Percentiles rank a stretch among this genome's conserved stretches.
Conservation (phyloP, 2,329 filamentous ascomycete species). For the Akanthomyces dipterigenus region DNA sequence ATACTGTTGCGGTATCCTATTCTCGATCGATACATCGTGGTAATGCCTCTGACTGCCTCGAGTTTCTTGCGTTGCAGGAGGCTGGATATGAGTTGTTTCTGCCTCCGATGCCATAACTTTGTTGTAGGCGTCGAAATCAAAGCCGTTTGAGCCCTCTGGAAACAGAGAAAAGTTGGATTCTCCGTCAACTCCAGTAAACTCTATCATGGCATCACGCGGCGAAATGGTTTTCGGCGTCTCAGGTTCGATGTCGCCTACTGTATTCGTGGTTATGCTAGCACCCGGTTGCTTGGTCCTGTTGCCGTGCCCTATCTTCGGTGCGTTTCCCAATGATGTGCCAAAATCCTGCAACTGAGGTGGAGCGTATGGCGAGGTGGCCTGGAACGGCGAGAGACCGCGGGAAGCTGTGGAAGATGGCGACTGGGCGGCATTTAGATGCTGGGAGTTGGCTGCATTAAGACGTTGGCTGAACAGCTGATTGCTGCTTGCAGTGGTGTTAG, state of each 20-base stretch:
- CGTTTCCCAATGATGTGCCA: constrained; percentile 23
- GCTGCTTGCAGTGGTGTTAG: constrained; percentile 38
- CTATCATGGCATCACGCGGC: constrained; percentile 82
- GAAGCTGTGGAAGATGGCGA: constrained; percentile 41
- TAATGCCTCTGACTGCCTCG: constrained; percentile 18
- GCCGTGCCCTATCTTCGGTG: constrained; percentile 54
- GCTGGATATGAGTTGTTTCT: constrained; percentile 17
- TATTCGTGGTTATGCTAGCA: constrained; percentile 36
- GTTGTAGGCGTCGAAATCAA: constrained; percentile 33
- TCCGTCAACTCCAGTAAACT: constrained; percentile 71
- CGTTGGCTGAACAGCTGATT: constrained; percentile 66
- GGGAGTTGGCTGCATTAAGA: constrained; percentile 71
- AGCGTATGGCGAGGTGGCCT: constrained; percentile 59
- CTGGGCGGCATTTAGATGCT: constrained; percentile 56
- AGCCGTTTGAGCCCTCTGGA: constrained; percentile 48
- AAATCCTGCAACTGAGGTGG: constrained; percentile 40
- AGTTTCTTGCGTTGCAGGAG: constrained; percentile 13
- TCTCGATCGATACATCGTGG: constrained; percentile 28
- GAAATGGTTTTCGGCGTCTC: constrained; percentile 78
- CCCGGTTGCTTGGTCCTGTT: constrained; percentile 55
- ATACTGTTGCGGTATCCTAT: constrained; percentile 45
- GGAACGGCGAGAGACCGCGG: constrained; percentile 75
- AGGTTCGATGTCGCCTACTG: constrained; percentile 32
- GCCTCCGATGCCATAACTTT: constrained; percentile 26
- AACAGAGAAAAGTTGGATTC: constrained; percentile 69